Evolutionary conservation across 495 filamentous ascomycete genomes (phyloP).

Genomic region (Penicillium nucicola): DNA sequence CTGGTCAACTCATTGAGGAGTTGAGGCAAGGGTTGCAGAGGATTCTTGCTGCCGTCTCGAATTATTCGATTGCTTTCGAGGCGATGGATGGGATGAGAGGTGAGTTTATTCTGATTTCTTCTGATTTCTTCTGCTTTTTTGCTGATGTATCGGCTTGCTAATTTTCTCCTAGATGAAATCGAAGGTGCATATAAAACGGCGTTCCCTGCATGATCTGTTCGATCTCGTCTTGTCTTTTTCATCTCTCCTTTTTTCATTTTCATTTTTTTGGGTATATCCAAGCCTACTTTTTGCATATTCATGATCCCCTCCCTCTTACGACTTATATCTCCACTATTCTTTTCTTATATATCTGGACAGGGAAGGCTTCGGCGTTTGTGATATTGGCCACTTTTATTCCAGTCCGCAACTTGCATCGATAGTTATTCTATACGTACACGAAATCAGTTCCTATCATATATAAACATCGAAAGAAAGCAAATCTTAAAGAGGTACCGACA

Average conservation of each 20-base stretch:
- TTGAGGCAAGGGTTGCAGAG: conserved; percentile 52
- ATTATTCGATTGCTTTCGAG: conserved; percentile 58
- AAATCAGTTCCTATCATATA: background rate
- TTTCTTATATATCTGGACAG: too few species aligned
- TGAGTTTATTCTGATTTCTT: conserved; percentile 18
- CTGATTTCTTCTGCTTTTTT: background rate
- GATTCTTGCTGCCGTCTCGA: conserved; percentile 49
- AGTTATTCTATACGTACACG: background rate
- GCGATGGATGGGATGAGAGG: conserved; percentile 62
- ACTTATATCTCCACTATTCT: background rate
- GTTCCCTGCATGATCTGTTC: conserved; percentile 31
- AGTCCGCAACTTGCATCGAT: background rate
- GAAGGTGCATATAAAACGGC: conserved; percentile 46
- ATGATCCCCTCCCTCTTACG: background rate
- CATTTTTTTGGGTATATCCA: conserved; percentile 3
- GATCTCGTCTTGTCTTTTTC: conserved; percentile 10
- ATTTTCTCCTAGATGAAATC: conserved; percentile 36
- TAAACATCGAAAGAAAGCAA: too few species aligned
- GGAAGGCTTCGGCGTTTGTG: background rate
- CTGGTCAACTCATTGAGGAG: conserved; percentile 46
- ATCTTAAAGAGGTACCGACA: too few species aligned
- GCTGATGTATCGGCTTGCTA: background rate
- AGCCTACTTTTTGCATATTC: background rate
- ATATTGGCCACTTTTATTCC: too few species aligned
- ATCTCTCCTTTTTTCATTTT: background rate